These are phyloP conservation scores for Striga asiatica DNA, from an alignment of 257 asterid genomes.

Conservation along the genomic window DNA sequence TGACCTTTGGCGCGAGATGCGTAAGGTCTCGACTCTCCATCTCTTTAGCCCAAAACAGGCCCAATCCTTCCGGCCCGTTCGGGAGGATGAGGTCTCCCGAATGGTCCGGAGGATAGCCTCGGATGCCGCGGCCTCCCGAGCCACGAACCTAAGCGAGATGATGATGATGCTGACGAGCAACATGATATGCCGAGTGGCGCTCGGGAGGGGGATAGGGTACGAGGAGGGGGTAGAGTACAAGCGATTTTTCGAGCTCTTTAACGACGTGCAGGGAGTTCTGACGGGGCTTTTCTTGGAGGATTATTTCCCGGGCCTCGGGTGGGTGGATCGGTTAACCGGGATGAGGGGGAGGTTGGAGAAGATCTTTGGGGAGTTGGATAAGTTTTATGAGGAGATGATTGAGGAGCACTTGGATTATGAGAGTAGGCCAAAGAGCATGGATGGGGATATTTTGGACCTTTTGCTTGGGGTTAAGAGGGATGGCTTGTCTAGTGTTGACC, in stretches of 20 bases:
- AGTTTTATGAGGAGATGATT: constrained; percentile 17
- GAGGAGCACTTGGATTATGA: constrained; percentile 18
- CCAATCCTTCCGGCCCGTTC: constrained; percentile 4
- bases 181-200: constrained; percentile 6
- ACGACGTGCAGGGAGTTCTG: constrained; percentile 2
- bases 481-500: neutral
- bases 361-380: constrained; percentile 10
- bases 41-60: constrained; percentile 5
- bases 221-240: constrained; percentile 12
- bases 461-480: constrained; percentile 12
- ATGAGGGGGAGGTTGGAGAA: constrained; percentile 10
- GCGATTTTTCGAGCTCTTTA: constrained; percentile 9
- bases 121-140: neutral
- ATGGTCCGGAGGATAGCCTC: constrained; percentile 6
- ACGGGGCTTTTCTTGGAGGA: constrained; percentile 17
- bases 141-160: constrained; percentile 8
- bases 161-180: neutral
- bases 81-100: constrained; percentile 3
- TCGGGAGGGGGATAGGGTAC: constrained; percentile 15
- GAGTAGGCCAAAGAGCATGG: constrained; percentile 13
- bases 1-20: constrained; percentile 17
- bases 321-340: constrained; percentile 23
- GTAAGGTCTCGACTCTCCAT: constrained; percentile 6
- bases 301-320: constrained; percentile 19
- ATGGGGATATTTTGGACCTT: constrained; percentile 18